Evolutionary conservation across 257 asterid species (phyloP), one percentile per base, ranked within the genome.

Genomic region (Anisodus tanguticus): DNA sequence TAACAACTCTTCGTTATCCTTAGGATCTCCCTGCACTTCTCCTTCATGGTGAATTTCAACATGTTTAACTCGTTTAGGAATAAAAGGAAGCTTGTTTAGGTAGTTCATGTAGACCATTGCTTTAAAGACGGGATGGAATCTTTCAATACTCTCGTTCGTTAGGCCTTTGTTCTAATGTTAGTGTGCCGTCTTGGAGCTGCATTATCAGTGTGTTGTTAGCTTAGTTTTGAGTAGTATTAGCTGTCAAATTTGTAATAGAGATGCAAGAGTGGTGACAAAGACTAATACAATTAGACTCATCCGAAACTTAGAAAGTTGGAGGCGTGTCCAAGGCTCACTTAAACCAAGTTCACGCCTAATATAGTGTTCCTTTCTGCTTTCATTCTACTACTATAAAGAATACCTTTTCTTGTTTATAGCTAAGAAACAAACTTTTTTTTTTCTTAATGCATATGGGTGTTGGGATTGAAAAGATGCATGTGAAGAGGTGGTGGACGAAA

Each of bases 21-120:
- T 91, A 3, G 88, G 83, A 19, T 90, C 95, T 39, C 92, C 89
- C 39, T 66, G 87, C 45, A 88, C 92, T 60, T 88, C 91, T 74
- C 92, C 90, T 39, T 90, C 93, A 6, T 90, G 91, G 93, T 91
- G 88, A 90, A 31, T 35, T 16, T 16, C 31, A 41, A 41, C 45
- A 3, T 41, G 4, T 41, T 41, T 41, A 41, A 41, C 45, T 41
- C 45, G 45, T 41, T 41, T 41, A 41, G 45, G 45, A 41, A 41
- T 1, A 41, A 41, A 41, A 83, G 1, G 4, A 41, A 54, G 11
- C 59, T 70, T 3, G 45, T n/a, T 26, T 22, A 22, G 9, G 39
- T 37, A 69, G 74, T 26, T 31, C 45, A 67, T 67, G 74, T 22
- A n/a, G 9, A 67, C 10, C 1, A 11, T 16, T n/a, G n/a, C n/a